phyloP scores from a whole-genome alignment of 768 basidiomycete genomes.

The Obba rivulosa region DNA sequence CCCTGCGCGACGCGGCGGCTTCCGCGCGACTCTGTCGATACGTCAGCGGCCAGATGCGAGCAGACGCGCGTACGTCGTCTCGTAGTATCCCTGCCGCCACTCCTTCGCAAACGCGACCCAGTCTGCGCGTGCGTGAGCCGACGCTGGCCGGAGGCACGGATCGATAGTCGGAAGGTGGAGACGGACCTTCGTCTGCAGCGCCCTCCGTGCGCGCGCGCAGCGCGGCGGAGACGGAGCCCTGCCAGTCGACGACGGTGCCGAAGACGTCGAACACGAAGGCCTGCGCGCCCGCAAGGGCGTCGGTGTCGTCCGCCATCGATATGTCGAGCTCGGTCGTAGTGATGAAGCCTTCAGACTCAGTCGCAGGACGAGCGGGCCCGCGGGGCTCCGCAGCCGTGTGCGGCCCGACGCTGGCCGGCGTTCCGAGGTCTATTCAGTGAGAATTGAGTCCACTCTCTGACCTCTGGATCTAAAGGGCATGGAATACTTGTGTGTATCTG shows the following conservation, averaged over 20 bases:
- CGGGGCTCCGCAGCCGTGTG: no score
- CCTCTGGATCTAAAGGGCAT: no score
- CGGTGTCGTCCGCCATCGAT: no score
- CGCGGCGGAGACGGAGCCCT: slow-evolving; percentile 15
- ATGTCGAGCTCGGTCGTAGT: no score
- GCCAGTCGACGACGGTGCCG: slow-evolving; percentile 29
- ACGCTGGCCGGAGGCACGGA: no score
- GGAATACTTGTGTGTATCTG: no score
- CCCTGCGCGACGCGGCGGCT: slow-evolving; percentile 42
- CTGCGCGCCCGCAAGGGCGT: slow-evolving; percentile 15
- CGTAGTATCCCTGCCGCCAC: slow-evolving; percentile 51
- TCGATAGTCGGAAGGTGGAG: no score
- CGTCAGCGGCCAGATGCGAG: background rate
- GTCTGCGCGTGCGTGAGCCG: slow-evolving; percentile 18
- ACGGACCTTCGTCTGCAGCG: background rate
- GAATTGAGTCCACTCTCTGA: no score
- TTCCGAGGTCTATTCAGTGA: no score
- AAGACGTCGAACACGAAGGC: slow-evolving; percentile 27
- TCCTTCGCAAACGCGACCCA: slow-evolving; percentile 48
- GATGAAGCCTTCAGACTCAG: no score
- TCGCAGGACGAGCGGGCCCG: no score
- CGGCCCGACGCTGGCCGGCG: no score
- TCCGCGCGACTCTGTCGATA: background rate
- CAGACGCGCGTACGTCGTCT: slow-evolving; percentile 35
- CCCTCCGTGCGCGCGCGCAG: slow-evolving; percentile 1